Evolutionary conservation across 2,329 filamentous ascomycete species (phyloP).

Genomic region (Lithohypha guttulata): DNA sequence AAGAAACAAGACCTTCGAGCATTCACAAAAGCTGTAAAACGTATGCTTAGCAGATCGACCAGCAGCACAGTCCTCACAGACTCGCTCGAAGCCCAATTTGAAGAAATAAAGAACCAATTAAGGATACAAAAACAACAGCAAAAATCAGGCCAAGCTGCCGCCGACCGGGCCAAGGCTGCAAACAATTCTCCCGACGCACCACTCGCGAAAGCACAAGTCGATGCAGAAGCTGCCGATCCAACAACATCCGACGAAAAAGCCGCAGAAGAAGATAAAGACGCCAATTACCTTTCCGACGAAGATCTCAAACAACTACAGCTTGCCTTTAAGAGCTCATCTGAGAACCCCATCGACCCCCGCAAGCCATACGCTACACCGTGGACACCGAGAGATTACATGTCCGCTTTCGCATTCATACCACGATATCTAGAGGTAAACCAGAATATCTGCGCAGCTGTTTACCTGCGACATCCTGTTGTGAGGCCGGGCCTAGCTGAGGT

Average conservation of each 20-base stretch:
- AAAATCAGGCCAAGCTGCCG: conserved; percentile 12
- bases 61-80: conserved; percentile 33
- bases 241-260: conserved; percentile 26
- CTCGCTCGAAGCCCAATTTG: conserved; percentile 46
- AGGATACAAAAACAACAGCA: conserved; percentile 28
- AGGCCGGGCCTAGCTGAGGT: conserved; percentile 70
- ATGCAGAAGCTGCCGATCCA: conserved; percentile 22
- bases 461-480: conserved; percentile 86
- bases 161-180: conserved; percentile 14
- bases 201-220: conserved; percentile 6
- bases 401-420: conserved; percentile 87
- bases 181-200: conserved; percentile 12
- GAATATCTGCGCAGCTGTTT: conserved; percentile 90
- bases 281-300: conserved; percentile 38
- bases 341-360: conserved; percentile 63
- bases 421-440: conserved; percentile 96
- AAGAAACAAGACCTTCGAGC: conserved; percentile 65
- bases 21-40: conserved; percentile 57
- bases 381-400: conserved; percentile 77
- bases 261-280: conserved; percentile 26
- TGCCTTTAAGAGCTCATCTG: conserved; percentile 53
- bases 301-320: conserved; percentile 37
- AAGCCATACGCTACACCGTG: conserved; percentile 91
- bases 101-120: conserved; percentile 39
- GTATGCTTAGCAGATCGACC: conserved; percentile 48